Conservation (phyloP, 1,284 basidiomycete genomes). For the Xerocomus amazonicus region DNA sequence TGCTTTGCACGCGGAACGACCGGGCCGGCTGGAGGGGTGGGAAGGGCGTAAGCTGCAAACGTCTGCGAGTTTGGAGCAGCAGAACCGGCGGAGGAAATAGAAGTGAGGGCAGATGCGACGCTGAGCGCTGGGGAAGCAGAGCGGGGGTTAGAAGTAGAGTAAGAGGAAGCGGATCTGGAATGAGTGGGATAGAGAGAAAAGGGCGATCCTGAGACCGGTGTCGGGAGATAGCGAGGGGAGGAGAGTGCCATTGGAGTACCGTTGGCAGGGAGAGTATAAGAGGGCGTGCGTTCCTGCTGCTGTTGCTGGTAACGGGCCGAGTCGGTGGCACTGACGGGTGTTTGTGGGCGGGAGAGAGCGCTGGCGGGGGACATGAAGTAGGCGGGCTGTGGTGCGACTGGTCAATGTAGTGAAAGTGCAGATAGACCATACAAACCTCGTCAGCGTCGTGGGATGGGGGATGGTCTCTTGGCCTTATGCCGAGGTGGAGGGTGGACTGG, state of each 20-base stretch:
- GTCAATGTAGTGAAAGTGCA: background rate
- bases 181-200: constrained; percentile 37
- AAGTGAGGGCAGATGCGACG: constrained; percentile 49
- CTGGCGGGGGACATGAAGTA: constrained; percentile 34
- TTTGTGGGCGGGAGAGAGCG: constrained; percentile 41
- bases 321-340: constrained; percentile 36
- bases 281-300: constrained; percentile 17
- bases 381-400: constrained; percentile 22
- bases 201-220: constrained; percentile 32
- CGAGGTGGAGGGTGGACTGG: constrained; percentile 36
- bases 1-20: constrained; percentile 46
- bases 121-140: constrained; percentile 62
- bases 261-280: constrained; percentile 20
- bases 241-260: constrained; percentile 20
- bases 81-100: constrained; percentile 43
- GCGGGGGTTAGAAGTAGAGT: constrained; percentile 45
- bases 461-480: constrained; percentile 26
- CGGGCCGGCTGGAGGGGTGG: constrained; percentile 26
- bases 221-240: constrained; percentile 33
- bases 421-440: constrained; percentile 30
- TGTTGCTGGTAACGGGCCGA: constrained; percentile 19
- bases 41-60: constrained; percentile 30
- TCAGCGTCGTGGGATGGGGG: constrained; percentile 27
- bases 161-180: constrained; percentile 44
- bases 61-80: constrained; percentile 34